Conservation (phyloP, 2,329 filamentous ascomycete genomes). For the Phyllosticta capitalensis region DNA sequence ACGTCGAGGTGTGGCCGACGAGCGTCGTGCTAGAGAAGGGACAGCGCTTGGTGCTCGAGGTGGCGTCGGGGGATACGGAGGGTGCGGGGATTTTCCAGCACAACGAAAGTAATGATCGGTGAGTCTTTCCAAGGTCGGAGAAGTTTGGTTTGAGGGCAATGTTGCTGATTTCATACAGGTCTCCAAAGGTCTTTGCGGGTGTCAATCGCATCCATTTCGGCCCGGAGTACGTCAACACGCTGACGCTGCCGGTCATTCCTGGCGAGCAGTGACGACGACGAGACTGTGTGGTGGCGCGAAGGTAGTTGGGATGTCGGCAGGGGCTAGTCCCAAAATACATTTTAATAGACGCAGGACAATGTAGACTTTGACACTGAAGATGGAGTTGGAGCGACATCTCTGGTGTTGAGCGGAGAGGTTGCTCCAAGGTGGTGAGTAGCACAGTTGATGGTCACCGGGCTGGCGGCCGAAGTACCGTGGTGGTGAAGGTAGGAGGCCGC, state of each 20-base stretch:
- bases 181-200: slow-evolving; percentile 35
- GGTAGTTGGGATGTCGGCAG: no score
- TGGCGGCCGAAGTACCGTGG: no score
- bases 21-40: slow-evolving; percentile 48
- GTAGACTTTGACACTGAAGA: no score
- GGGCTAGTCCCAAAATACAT: no score
- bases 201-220: slow-evolving; percentile 47
- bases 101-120: slow-evolving; percentile 41
- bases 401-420: no score
- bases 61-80: slow-evolving; percentile 46
- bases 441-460: no score
- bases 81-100: slow-evolving; percentile 50
- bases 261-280: slow-evolving; percentile 18
- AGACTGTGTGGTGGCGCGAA: no score
- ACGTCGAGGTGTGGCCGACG: slow-evolving; percentile 57
- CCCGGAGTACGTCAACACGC: slow-evolving; percentile 39
- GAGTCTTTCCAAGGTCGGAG: slow-evolving; percentile 12
- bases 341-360: no score
- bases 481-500: no score
- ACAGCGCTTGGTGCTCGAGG: slow-evolving; percentile 47
- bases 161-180: slow-evolving; percentile 16
- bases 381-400: no score
- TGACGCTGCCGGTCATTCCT: slow-evolving; percentile 46
- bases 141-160: background rate
- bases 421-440: no score